A percentile compares a stretch with the other conserved stretches of the same genome.
Conservation (phyloP, 2,329 filamentous ascomycete genomes). For the Oidium heveae region DNA sequence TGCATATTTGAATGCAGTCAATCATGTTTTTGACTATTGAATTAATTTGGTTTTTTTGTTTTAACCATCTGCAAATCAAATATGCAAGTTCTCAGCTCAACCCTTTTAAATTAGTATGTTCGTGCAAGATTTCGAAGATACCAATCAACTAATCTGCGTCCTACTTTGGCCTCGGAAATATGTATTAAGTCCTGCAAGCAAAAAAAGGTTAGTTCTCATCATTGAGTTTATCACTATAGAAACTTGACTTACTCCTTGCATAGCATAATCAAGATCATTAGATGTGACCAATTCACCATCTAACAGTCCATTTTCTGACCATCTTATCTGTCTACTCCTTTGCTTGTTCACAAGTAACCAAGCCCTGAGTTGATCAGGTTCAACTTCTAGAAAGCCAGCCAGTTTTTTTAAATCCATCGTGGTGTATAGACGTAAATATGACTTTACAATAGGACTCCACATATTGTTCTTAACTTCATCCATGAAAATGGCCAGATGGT, state of each 20-base stretch:
- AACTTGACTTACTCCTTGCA: slow-evolving; percentile 52
- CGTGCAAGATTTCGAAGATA: slow-evolving; percentile 91
- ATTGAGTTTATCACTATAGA: slow-evolving; percentile 5
- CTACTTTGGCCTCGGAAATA: slow-evolving; percentile 96
- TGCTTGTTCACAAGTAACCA: slow-evolving; percentile 98
- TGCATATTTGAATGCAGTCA: no score
- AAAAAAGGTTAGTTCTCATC: neutral
- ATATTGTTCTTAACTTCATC: slow-evolving; percentile 99
- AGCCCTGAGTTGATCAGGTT: slow-evolving; percentile 82
- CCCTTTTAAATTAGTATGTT: slow-evolving; percentile 41
- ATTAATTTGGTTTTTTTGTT: no score
- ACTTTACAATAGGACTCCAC: slow-evolving; percentile 92
- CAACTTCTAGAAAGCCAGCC: slow-evolving; percentile 85
- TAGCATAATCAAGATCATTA: slow-evolving; percentile 88
- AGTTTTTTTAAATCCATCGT: slow-evolving; percentile 99
- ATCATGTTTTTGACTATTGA: no score
- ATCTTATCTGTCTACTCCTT: slow-evolving; percentile 85
- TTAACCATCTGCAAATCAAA: no score
- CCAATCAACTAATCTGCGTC: slow-evolving; percentile 93
- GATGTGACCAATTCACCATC: slow-evolving; percentile 85
- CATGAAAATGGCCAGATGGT: slow-evolving; percentile 96
- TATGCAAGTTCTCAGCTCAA: no score
- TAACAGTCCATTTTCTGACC: slow-evolving; percentile 69
- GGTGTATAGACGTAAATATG: slow-evolving; percentile 95
- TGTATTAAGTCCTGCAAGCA: slow-evolving; percentile 64